Base-by-base conservation (phyloP, 257 asterid genomes). In the Capsicum chinense region DNA sequence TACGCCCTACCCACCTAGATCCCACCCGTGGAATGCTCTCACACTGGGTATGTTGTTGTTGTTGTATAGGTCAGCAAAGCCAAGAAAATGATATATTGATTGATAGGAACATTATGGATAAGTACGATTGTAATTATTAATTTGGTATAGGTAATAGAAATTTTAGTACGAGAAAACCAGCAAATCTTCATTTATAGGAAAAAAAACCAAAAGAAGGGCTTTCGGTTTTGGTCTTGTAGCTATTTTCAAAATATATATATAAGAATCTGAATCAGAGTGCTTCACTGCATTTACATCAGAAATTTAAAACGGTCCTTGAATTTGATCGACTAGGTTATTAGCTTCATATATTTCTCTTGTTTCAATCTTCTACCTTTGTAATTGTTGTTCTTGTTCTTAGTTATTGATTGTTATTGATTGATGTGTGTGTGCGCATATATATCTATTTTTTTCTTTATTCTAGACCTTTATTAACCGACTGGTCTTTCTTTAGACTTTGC, bases 31-130 rank as follows among this genome's bases (percentile, higher is more conserved):
- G 19, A n/a, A 56, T 39, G 42, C 5, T 2, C 3, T 56, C n/a
- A 56, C 15, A 60, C 67, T 60, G 10, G 67, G 10, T 60, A 19
- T 60, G 67, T 60, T 19, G 67, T 59, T 44, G 48, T 50, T 59
- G 66, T 60, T 60, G 67, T 60, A 19, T 74, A 67, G 60, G n/a
- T 50, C 80, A 12, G 48, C 50, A 73, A 73, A 48, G 60, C 80
- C n/a, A 48, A 73, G 80, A 73, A 48, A 47, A 7, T 48, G 17
- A 19, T 52, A 14, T 50, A 6, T 21, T 19, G 44, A 74, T 74
- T 74, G 62, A 21, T 74, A 74, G 62, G 62, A 50, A 74, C 47
- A 50, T 74, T 74, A 35, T 74, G 81, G 80, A 50, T 74, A 62
- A 74, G 17, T 74, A 74, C 50, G 60, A 50, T 50, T 50, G 17